Evolutionary conservation across 352 stramenopile species (phyloP).

Genomic region (Phytophthora chlamydospora): DNA sequence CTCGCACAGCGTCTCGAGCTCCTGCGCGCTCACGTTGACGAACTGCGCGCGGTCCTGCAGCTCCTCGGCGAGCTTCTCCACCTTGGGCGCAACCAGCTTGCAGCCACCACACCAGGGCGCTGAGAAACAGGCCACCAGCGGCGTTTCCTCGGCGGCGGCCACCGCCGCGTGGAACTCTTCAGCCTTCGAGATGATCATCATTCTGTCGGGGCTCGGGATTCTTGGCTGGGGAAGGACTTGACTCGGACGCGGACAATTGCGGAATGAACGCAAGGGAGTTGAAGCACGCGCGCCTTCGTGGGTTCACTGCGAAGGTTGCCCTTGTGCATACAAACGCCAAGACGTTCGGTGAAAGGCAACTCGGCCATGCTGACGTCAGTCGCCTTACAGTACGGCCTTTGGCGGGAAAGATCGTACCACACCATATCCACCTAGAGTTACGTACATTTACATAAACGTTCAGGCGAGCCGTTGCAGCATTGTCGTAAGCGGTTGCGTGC

Average conservation of each 20-base stretch:
- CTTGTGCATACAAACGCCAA: constrained; percentile 28
- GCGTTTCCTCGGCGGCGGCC: constrained; percentile 32
- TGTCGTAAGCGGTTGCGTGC: neutral
- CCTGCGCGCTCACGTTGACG: constrained; percentile 56
- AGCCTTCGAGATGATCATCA: constrained; percentile 42
- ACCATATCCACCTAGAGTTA: constrained; percentile 10
- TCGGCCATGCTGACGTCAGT: constrained; percentile 16
- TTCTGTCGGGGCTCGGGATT: constrained; percentile 14
- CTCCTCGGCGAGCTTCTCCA: constrained; percentile 60
- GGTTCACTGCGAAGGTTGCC: constrained; percentile 4
- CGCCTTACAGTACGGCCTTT: constrained; percentile 25
- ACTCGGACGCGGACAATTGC: constrained; percentile 32
- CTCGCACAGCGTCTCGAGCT: constrained; percentile 69
- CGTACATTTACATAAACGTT: neutral
- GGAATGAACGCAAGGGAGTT: constrained; percentile 31
- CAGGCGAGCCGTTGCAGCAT: constrained; percentile 7
- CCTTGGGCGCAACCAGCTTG: constrained; percentile 62
- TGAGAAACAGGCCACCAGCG: constrained; percentile 59
- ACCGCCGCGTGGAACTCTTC: constrained; percentile 53
- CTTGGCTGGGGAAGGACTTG: constrained; percentile 6
- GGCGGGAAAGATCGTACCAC: constrained; percentile 28
- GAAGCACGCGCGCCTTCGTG: constrained; percentile 8
- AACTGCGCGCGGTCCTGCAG: constrained; percentile 38
- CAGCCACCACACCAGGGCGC: constrained; percentile 73
- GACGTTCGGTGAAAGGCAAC: constrained; percentile 5